Evolutionary conservation across 78 protist genomes (phyloP).

Genomic region (Dictyostelium capitatum): DNA sequence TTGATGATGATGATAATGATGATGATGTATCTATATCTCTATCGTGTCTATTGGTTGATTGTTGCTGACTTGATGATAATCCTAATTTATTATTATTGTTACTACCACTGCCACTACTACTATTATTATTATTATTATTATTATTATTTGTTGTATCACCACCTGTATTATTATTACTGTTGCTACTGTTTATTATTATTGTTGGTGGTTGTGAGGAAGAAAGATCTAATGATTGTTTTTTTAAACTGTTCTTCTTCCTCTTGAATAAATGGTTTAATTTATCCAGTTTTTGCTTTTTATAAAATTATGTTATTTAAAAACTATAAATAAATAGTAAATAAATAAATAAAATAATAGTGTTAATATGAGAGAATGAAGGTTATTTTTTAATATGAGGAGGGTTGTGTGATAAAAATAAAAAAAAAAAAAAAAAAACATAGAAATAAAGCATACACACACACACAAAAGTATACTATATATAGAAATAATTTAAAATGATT

Average conservation of each 20-base stretch:
- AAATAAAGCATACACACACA: too few species aligned
- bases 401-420: too few species aligned
- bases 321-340: too few species aligned
- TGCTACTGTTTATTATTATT: background rate
- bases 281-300: slow-evolving; percentile 29
- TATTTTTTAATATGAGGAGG: too few species aligned
- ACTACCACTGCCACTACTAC: slow-evolving; percentile 18
- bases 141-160: background rate
- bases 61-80: background rate
- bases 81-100: background rate
- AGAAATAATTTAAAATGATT: too few species aligned
- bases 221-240: background rate
- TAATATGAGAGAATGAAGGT: too few species aligned
- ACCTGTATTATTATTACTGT: background rate
- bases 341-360: too few species aligned
- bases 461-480: too few species aligned
- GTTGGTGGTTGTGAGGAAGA: background rate
- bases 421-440: too few species aligned
- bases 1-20: background rate
- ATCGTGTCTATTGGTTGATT: background rate
- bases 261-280: slow-evolving; percentile 25
- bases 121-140: background rate
- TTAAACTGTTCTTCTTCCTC: slow-evolving; percentile 24
- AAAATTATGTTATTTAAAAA: background rate
- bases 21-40: background rate